Percentiles rank a stretch among this genome's conserved stretches.
These are phyloP conservation scores for Boletus semigastroideus DNA, from an alignment of 1,284 basidiomycete genomes.

Conservation along the genomic window DNA sequence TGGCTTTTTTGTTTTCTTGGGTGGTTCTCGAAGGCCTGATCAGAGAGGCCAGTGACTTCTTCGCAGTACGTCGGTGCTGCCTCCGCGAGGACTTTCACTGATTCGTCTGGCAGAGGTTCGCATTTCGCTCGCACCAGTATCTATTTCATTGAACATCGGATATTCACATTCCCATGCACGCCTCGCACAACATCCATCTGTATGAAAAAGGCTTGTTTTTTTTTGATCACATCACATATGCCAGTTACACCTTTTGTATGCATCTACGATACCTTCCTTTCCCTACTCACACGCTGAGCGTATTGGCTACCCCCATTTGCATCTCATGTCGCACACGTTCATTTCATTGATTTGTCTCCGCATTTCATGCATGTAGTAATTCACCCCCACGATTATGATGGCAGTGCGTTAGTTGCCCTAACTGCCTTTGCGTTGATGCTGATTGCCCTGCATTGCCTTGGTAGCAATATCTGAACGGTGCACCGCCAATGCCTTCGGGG, in stretches of 20 bases:
- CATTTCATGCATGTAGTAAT: slow-evolving; percentile 17
- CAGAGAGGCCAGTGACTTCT: slow-evolving; percentile 16
- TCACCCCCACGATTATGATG: slow-evolving; percentile 7
- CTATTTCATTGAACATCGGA: slow-evolving; percentile 26
- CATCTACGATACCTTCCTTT: slow-evolving; percentile 18
- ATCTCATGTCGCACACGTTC: slow-evolving; percentile 3
- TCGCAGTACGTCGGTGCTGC: slow-evolving; percentile 6
- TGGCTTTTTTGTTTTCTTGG: slow-evolving; percentile 25
- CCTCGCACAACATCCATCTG: slow-evolving; percentile 18
- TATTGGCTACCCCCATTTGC: background rate
- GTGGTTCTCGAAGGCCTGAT: slow-evolving; percentile 26
- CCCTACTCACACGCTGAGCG: slow-evolving; percentile 2
- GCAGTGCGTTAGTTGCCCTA: background rate
- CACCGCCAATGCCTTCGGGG: background rate
- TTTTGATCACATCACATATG: slow-evolving; percentile 18
- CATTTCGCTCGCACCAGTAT: slow-evolving; percentile 16
- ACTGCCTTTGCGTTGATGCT: slow-evolving; percentile 12
- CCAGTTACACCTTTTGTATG: slow-evolving; percentile 6
- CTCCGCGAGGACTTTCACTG: slow-evolving; percentile 1
- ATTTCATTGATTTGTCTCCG: slow-evolving; percentile 24
- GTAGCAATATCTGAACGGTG: background rate
- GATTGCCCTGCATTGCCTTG: background rate
- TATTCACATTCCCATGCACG: slow-evolving; percentile 27
- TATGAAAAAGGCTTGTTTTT: slow-evolving; percentile 15
- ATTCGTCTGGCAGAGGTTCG: background rate